Percentiles rank a stretch among this genome's conserved stretches.
These are phyloP conservation scores for Basidiobolus meristosporus DNA, from an alignment of 371 early-diverging fungal species.

Conservation along the genomic window DNA sequence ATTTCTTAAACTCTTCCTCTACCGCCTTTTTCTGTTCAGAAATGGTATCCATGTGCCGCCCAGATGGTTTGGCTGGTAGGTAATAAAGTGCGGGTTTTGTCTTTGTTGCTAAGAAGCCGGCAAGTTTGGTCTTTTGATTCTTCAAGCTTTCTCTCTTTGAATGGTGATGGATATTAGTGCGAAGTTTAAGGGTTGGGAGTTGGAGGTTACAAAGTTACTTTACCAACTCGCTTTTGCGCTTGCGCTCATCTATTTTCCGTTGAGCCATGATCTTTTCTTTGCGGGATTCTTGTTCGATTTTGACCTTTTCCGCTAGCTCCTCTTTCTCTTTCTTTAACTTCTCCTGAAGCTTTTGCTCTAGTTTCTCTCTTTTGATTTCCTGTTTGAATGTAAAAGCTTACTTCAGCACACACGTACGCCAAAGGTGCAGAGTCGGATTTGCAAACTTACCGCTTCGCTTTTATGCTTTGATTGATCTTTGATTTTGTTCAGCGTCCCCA, in stretches of 20 bases:
- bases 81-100: conserved; percentile 21
- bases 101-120: conserved; percentile 18
- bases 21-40: no score
- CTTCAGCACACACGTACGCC: neutral
- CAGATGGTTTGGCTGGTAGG: conserved; percentile 19
- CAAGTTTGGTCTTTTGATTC: conserved; percentile 7
- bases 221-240: conserved; percentile 5
- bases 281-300: conserved; percentile 17
- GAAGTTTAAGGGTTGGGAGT: no score
- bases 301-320: conserved; percentile 16
- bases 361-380: conserved; percentile 24
- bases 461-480: conserved; percentile 23
- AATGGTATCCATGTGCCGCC: conserved; percentile 4
- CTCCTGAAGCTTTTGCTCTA: conserved; percentile 22
- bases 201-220: conserved; percentile 1
- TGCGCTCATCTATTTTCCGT: conserved; percentile 12
- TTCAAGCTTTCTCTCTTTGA: conserved; percentile 1
- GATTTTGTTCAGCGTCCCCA: conserved; percentile 33
- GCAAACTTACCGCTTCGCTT: conserved; percentile 18
- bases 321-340: conserved; percentile 18
- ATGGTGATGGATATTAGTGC: neutral
- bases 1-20: no score
- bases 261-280: conserved; percentile 8
- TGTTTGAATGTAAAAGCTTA: conserved; percentile 2
- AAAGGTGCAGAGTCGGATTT: neutral